A percentile compares a stretch with the other conserved stretches of the same genome.
Conservation (phyloP, 1,284 basidiomycete species). For the Leccinum griseonigrum region DNA sequence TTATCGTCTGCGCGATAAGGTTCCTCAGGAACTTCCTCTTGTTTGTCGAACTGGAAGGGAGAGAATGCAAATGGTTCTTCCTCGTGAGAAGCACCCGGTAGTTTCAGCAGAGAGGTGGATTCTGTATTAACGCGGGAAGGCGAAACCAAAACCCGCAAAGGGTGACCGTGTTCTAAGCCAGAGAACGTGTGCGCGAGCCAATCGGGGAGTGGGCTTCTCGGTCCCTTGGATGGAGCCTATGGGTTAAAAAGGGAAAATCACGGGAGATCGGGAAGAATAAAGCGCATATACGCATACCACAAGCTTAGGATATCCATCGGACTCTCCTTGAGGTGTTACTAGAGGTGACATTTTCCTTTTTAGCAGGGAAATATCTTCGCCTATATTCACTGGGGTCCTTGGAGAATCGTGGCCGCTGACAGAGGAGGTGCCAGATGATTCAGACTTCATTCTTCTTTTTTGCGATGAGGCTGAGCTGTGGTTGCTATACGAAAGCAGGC, state of each 20-base stretch:
- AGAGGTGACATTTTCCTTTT: constrained; percentile 36
- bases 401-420: constrained; percentile 41
- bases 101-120: constrained; percentile 1
- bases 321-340: constrained; percentile 7
- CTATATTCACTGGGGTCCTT: constrained; percentile 41
- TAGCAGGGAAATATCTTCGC: constrained; percentile 42
- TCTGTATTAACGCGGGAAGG: constrained; percentile 13
- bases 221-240: constrained; percentile 17
- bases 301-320: constrained; percentile 8
- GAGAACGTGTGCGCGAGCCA: constrained; percentile 49
- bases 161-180: constrained; percentile 40
- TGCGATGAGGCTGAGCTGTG: constrained; percentile 20
- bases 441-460: constrained; percentile 34
- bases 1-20: constrained; percentile 3
- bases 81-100: constrained; percentile 10
- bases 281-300: constrained; percentile 36
- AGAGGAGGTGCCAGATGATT: constrained; percentile 44
- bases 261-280: constrained; percentile 10
- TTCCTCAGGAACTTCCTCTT: constrained; percentile 3
- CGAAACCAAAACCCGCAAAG: constrained; percentile 42
- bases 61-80: constrained; percentile 32
- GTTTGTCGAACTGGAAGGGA: constrained; percentile 22
- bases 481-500: constrained; percentile 30
- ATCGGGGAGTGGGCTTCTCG: constrained; percentile 35
- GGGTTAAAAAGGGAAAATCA: constrained; percentile 16